Conservation (phyloP, 306 rosid genomes). For the Medicago truncatula region DNA sequence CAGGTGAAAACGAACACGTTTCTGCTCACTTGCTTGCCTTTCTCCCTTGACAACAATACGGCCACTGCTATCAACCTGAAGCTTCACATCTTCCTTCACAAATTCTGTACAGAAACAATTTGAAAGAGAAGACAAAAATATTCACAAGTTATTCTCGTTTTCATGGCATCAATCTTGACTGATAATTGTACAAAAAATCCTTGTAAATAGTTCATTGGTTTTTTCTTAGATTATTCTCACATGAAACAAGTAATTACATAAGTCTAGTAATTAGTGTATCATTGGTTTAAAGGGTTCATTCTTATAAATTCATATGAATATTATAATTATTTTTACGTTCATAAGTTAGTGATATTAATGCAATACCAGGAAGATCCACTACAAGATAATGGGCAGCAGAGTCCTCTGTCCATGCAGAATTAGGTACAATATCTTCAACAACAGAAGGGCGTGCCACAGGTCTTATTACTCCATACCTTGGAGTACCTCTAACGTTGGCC, state of each 20-base stretch:
- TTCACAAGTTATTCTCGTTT: neutral
- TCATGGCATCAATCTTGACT: neutral
- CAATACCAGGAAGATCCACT: conserved; percentile 79
- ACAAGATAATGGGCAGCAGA: conserved; percentile 60
- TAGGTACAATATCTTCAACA: conserved; percentile 56
- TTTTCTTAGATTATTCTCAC: neutral
- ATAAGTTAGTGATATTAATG: conserved; percentile 1
- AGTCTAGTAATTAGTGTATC: neutral
- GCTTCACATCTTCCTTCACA: conserved; percentile 62
- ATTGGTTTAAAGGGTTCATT: neutral
- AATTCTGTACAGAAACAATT: conserved; percentile 52
- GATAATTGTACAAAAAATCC: neutral
- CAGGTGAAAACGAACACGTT: conserved; percentile 49
- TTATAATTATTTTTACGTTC: conserved; percentile 10
- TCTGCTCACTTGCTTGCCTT: conserved; percentile 51
- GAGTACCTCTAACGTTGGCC: conserved; percentile 51
- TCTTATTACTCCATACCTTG: conserved; percentile 40
- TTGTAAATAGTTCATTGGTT: neutral
- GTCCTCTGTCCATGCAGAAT: conserved; percentile 67
- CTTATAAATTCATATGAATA: neutral
- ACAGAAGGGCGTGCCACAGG: conserved; percentile 16
- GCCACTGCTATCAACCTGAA: conserved; percentile 51
- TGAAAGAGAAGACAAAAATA: neutral
- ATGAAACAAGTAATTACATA: neutral
- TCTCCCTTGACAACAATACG: conserved; percentile 54